These are phyloP conservation scores for Capsella bursapastoris DNA, from an alignment of 345 rosid genomes.

Conservation along the genomic window DNA sequence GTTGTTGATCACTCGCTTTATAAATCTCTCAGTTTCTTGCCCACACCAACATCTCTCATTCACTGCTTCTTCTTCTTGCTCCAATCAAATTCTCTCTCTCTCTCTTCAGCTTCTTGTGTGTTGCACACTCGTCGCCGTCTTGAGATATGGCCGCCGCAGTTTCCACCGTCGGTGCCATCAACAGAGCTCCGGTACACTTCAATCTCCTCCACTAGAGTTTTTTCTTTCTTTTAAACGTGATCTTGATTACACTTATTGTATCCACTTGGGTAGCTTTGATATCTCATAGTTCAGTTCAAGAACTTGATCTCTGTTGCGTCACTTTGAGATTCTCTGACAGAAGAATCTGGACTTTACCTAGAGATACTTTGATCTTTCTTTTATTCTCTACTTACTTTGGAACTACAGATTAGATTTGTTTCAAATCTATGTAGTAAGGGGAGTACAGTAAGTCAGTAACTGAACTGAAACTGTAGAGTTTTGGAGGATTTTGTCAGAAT, in stretches of 20 bases:
- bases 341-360: slow-evolving; percentile 13
- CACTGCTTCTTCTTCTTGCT: slow-evolving; percentile 17
- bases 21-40: slow-evolving; percentile 28
- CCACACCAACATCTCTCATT: slow-evolving; percentile 32
- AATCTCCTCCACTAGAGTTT: not conserved
- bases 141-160: slow-evolving; percentile 76
- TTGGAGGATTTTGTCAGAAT: not conserved
- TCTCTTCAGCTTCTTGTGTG: slow-evolving; percentile 36
- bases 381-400: not conserved
- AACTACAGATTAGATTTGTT: not conserved
- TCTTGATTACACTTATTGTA: not conserved
- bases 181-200: slow-evolving; percentile 65
- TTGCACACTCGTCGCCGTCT: slow-evolving; percentile 29
- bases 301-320: slow-evolving; percentile 8
- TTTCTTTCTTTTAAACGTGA: not conserved
- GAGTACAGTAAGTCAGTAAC: not conserved
- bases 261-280: slow-evolving; percentile 4
- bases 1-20: slow-evolving; percentile 35
- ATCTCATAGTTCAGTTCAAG: not conserved
- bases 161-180: slow-evolving; percentile 79
- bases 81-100: slow-evolving; percentile 23
- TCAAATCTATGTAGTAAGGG: not conserved
- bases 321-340: slow-evolving; percentile 30
- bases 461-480: not conserved
- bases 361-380: slow-evolving; percentile 20